Evolutionary conservation across 306 rosid genomes (phyloP).

Genomic region (Gastrolobium villosum): DNA sequence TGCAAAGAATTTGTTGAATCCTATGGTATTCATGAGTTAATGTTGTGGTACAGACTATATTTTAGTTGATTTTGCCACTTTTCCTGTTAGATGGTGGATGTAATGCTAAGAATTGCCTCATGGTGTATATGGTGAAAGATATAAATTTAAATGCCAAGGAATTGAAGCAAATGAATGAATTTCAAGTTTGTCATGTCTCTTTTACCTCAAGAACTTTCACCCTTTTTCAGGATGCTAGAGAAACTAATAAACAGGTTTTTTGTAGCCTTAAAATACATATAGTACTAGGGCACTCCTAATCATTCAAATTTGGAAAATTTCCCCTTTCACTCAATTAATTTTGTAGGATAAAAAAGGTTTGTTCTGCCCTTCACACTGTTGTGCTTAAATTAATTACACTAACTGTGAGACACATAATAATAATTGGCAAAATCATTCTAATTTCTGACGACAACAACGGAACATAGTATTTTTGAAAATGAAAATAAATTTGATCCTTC

Average conservation of each 20-base stretch:
- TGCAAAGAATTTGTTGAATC: conserved; percentile 41
- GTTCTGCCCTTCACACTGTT: not conserved
- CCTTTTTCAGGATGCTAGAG: not conserved
- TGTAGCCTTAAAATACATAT: not conserved
- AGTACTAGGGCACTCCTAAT: not conserved
- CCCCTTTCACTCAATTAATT: not conserved
- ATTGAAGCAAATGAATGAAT: conserved; percentile 39
- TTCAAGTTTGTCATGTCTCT: conserved; percentile 25
- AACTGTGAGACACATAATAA: too few species aligned
- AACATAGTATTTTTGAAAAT: too few species aligned
- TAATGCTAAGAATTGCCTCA: conserved; percentile 31
- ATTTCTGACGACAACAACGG: too few species aligned
- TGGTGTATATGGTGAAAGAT: conserved; percentile 44
- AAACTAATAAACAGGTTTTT: not conserved
- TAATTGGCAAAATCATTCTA: too few species aligned
- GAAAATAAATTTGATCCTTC: too few species aligned
- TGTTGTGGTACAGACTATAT: not conserved
- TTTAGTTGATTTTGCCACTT: conserved; percentile 33
- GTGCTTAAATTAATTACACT: not conserved
- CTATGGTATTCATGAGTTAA: conserved; percentile 24
- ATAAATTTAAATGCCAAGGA: conserved; percentile 40
- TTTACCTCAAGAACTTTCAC: conserved; percentile 11
- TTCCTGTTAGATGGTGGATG: conserved; percentile 32
- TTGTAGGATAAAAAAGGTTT: not conserved
- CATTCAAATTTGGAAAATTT: not conserved